Evolutionary conservation across 768 basidiomycete species (phyloP).

Genomic region (Auriscalpium vulgare): DNA sequence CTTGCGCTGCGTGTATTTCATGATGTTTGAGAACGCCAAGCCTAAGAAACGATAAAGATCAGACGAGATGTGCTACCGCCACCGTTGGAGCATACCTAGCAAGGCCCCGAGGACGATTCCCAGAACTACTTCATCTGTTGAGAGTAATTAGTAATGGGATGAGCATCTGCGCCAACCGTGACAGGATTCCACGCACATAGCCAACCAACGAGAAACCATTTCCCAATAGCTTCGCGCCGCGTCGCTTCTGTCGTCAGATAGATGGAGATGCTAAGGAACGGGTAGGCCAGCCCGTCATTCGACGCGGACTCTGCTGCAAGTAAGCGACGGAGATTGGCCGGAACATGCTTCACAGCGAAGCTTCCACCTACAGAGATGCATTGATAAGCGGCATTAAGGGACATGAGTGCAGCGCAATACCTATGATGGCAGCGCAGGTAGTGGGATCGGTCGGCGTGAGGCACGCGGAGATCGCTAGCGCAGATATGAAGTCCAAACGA

Average conservation of each 20-base stretch:
- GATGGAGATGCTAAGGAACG: constrained; percentile 80
- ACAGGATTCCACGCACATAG: constrained; percentile 41
- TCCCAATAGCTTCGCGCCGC: constrained; percentile 53
- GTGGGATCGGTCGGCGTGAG: constrained; percentile 94
- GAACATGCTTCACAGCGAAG: constrained; percentile 64
- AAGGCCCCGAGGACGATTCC: constrained; percentile 64
- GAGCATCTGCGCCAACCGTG: background rate
- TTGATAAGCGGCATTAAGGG: background rate
- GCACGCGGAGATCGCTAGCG: constrained; percentile 82
- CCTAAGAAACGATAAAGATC: constrained; percentile 31
- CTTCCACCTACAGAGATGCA: constrained; percentile 44
- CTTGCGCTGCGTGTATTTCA: constrained; percentile 58
- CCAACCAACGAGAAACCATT: constrained; percentile 87
- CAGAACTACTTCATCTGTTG: constrained; percentile 69
- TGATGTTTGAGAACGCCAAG: constrained; percentile 56
- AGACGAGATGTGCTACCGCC: background rate
- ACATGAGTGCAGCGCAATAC: constrained; percentile 25
- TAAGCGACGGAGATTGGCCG: constrained; percentile 67
- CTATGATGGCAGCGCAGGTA: constrained; percentile 77
- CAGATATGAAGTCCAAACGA: constrained; percentile 58
- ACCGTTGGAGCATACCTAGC: constrained; percentile 23
- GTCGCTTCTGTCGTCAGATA: constrained; percentile 74
- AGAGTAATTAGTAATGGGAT: background rate
- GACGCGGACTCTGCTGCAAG: constrained; percentile 87
- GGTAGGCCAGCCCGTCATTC: constrained; percentile 94